phyloP scores from a whole-genome alignment of 2,329 filamentous ascomycete genomes.

The Clonostachys rosea region DNA sequence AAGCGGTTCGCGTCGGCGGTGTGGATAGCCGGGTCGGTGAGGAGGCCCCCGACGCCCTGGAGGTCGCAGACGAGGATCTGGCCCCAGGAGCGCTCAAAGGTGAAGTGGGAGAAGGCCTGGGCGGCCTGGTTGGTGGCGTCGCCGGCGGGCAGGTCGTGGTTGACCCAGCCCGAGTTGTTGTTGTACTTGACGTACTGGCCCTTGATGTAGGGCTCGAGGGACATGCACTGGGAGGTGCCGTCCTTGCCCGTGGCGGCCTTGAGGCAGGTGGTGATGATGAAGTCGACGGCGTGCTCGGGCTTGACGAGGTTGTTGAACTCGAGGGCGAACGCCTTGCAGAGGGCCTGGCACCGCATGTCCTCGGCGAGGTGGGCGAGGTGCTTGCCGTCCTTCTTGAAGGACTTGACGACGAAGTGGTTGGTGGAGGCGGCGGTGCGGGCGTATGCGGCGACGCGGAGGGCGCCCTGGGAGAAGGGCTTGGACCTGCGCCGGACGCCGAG shows the following conservation, averaged over 20 bases:
- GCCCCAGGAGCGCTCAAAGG: slow-evolving; percentile 31
- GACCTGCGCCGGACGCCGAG: slow-evolving; percentile 22
- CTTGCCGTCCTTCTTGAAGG: slow-evolving; percentile 16
- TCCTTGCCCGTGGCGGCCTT: slow-evolving; percentile 6
- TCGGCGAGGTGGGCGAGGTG: slow-evolving; percentile 21
- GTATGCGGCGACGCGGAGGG: slow-evolving; percentile 24
- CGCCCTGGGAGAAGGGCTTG: slow-evolving; percentile 23
- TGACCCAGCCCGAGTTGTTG: slow-evolving; percentile 22
- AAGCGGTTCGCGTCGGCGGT: slow-evolving; percentile 23
- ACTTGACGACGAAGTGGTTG: slow-evolving; percentile 26
- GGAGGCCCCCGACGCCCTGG: slow-evolving; percentile 24
- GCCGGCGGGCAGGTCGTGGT: slow-evolving; percentile 9
- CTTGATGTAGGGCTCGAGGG: slow-evolving; percentile 26
- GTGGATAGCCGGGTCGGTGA: slow-evolving; percentile 31
- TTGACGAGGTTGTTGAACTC: slow-evolving; percentile 27
- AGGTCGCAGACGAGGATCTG: slow-evolving; percentile 25
- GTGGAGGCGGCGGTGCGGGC: slow-evolving; percentile 18
- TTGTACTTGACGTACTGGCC: slow-evolving; percentile 33
- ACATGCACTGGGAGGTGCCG: slow-evolving; percentile 11
- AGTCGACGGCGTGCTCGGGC: slow-evolving; percentile 18
- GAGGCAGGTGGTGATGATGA: slow-evolving; percentile 23
- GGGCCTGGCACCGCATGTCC: slow-evolving; percentile 29
- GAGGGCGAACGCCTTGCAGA: slow-evolving; percentile 32
- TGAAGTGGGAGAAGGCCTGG: slow-evolving; percentile 35
- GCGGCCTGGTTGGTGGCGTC: slow-evolving; percentile 19